Conservation (phyloP, 176 grass and related monocot genomes). For the Lolium perenne region DNA sequence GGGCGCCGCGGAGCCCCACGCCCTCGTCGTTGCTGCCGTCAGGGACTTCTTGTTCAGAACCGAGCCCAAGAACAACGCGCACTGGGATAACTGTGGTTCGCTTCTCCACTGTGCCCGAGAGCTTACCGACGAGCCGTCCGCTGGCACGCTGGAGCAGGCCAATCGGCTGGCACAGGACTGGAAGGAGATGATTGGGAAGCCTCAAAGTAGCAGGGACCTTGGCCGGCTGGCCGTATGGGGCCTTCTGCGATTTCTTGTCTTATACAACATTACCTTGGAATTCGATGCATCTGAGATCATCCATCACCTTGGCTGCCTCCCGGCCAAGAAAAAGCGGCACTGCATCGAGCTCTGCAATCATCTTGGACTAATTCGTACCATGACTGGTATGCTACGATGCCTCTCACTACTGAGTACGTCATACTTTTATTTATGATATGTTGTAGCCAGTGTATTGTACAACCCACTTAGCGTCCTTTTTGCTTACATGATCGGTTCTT, state of each 20-base stretch:
- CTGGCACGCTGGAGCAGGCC: slow-evolving; percentile 39
- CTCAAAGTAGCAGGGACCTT: background rate
- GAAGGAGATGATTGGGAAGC: slow-evolving; percentile 45
- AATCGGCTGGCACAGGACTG: slow-evolving; percentile 27
- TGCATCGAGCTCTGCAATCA: slow-evolving; percentile 34
- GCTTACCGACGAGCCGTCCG: background rate
- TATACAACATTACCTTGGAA: slow-evolving; percentile 32
- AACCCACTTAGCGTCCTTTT: background rate
- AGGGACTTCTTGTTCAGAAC: slow-evolving; percentile 30
- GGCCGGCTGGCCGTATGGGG: slow-evolving; percentile 48
- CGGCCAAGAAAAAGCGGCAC: background rate
- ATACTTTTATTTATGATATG: background rate
- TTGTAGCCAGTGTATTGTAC: background rate
- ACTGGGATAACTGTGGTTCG: slow-evolving; percentile 38
- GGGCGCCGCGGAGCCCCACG: slow-evolving; percentile 29
- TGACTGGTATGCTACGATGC: slow-evolving; percentile 38
- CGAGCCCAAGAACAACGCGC: slow-evolving; percentile 3
- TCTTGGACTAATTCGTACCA: slow-evolving; percentile 23
- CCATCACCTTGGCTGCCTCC: slow-evolving; percentile 26
- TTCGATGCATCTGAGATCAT: slow-evolving; percentile 37
- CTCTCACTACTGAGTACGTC: background rate
- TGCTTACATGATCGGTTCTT: background rate
- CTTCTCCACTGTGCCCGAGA: slow-evolving; percentile 21
- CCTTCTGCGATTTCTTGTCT: slow-evolving; percentile 36
- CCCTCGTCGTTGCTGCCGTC: slow-evolving; percentile 33